Evolutionary conservation across 2,329 filamentous ascomycete species (phyloP).

Genomic region (Calycina herbarum): DNA sequence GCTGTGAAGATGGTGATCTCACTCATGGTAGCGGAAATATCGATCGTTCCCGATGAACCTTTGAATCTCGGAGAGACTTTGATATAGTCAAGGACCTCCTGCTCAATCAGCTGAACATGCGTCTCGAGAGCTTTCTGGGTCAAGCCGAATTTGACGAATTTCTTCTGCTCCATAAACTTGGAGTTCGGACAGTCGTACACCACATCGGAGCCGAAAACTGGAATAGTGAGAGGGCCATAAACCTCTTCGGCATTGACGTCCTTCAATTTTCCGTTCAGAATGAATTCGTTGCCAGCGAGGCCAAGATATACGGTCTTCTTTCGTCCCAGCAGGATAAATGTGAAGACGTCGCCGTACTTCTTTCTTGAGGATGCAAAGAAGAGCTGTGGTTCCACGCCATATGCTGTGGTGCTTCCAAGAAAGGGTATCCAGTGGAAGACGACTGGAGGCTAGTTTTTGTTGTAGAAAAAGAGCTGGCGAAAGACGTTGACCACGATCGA

Average conservation of each 20-base stretch:
- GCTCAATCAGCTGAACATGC: constrained; percentile 74
- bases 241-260: constrained; percentile 88
- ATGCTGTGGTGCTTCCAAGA: constrained; percentile 5
- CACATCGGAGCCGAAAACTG: constrained; percentile 76
- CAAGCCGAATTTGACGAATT: constrained; percentile 79
- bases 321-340: constrained; percentile 81
- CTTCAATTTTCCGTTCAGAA: constrained; percentile 82
- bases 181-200: constrained; percentile 87
- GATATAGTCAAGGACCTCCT: constrained; percentile 71
- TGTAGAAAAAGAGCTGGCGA: too few species aligned
- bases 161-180: constrained; percentile 93
- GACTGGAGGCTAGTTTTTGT: constrained; percentile 1
- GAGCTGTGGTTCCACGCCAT: constrained; percentile 9
- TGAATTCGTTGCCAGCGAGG: constrained; percentile 81
- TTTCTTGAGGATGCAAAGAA: background rate
- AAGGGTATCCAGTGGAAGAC: constrained; percentile 9
- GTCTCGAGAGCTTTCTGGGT: constrained; percentile 68
- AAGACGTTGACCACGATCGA: too few species aligned
- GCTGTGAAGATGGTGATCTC: constrained; percentile 88
- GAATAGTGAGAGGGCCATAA: constrained; percentile 70
- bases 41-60: constrained; percentile 63
- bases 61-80: constrained; percentile 65
- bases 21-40: constrained; percentile 75
- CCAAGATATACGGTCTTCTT: constrained; percentile 83
- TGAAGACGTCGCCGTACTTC: constrained; percentile 83